A percentile compares a stretch with the other conserved stretches of the same genome.
Conservation (phyloP, 805 yeast species). For the Cyberlindnera meyerae region DNA sequence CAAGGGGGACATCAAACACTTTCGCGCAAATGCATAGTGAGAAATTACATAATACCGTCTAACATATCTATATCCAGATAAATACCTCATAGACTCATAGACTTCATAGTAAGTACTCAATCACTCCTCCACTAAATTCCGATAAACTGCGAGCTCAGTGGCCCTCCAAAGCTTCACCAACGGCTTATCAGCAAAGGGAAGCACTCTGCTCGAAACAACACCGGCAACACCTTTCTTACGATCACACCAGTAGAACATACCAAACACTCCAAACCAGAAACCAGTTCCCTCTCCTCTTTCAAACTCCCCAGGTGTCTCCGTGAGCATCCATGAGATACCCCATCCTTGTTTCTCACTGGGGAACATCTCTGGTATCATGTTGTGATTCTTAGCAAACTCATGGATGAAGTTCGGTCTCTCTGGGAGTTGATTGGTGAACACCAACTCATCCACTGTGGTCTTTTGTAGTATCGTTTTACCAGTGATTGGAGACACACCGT, state of each 20-base stretch:
- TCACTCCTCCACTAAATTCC: slow-evolving; percentile 3
- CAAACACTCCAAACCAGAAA: slow-evolving; percentile 39
- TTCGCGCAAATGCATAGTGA: no score
- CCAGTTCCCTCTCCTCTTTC: slow-evolving; percentile 34
- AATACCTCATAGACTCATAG: no score
- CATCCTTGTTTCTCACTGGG: slow-evolving; percentile 19
- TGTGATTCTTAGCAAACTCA: slow-evolving; percentile 2
- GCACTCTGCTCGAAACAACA: slow-evolving; percentile 32
- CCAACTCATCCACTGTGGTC: slow-evolving; percentile 28
- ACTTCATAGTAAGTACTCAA: no score
- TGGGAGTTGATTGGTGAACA: slow-evolving; percentile 31
- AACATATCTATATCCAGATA: no score
- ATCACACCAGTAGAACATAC: slow-evolving; percentile 39
- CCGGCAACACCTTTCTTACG: slow-evolving; percentile 36
- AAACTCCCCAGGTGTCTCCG: slow-evolving; percentile 25
- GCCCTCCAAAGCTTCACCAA: slow-evolving; percentile 18
- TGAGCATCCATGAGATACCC: slow-evolving; percentile 10
- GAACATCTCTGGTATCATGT: not conserved
- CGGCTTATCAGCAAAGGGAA: slow-evolving; percentile 31
- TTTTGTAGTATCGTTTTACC: slow-evolving; percentile 30
- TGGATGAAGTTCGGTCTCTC: slow-evolving; percentile 16
- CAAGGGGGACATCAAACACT: no score
- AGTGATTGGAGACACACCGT: slow-evolving; percentile 33
- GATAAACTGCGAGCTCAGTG: slow-evolving; percentile 20
- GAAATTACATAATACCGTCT: no score